Percentiles rank a stretch among this genome's conserved stretches.
phyloP scores from a whole-genome alignment of 352 stramenopile species.

The Pythium insidiosum region DNA sequence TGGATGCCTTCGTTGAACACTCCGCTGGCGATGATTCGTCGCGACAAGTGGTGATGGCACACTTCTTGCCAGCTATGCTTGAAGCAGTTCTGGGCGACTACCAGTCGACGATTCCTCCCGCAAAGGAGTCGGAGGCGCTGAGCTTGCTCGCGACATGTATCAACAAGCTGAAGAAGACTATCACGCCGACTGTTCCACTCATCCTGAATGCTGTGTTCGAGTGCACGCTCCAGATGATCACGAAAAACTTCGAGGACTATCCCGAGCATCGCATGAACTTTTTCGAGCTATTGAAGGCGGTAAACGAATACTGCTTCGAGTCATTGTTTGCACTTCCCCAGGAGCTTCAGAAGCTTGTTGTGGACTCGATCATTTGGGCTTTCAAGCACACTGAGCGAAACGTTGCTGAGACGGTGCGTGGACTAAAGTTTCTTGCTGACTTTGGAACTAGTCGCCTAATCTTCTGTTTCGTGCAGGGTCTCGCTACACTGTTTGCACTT shows the following conservation, averaged over 20 bases:
- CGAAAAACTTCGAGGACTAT: slow-evolving; percentile 98
- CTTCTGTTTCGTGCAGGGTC: slow-evolving; percentile 51
- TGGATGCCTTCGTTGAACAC: slow-evolving; percentile 95
- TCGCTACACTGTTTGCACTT: slow-evolving; percentile 95
- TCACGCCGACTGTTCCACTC: slow-evolving; percentile 81
- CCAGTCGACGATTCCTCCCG: slow-evolving; percentile 60
- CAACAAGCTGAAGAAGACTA: slow-evolving; percentile 93
- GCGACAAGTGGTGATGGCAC: slow-evolving; percentile 80
- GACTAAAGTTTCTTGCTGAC: too few relatives aligned
- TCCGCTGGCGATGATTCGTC: slow-evolving; percentile 56
- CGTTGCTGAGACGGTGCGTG: slow-evolving; percentile 91
- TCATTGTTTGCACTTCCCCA: slow-evolving; percentile 95
- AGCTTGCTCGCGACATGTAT: slow-evolving; percentile 94
- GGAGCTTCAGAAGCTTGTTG: slow-evolving; percentile 98
- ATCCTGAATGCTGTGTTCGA: slow-evolving; percentile 98
- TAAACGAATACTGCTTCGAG: slow-evolving; percentile 95
- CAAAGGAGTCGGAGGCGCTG: slow-evolving; percentile 91
- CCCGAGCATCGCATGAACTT: slow-evolving; percentile 98
- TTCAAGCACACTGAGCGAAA: slow-evolving; percentile 99
- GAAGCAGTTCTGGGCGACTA: slow-evolving; percentile 97
- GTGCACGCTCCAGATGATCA: slow-evolving; percentile 99
- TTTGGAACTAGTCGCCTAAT: too few relatives aligned
- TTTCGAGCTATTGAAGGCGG: slow-evolving; percentile 95
- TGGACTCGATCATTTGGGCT: slow-evolving; percentile 99
- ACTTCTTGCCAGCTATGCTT: slow-evolving; percentile 95